Percentiles rank a stretch among this genome's conserved stretches.
These are phyloP conservation scores for Astrocystis sublimbata DNA, from an alignment of 495 filamentous ascomycete genomes.

Conservation along the genomic window DNA sequence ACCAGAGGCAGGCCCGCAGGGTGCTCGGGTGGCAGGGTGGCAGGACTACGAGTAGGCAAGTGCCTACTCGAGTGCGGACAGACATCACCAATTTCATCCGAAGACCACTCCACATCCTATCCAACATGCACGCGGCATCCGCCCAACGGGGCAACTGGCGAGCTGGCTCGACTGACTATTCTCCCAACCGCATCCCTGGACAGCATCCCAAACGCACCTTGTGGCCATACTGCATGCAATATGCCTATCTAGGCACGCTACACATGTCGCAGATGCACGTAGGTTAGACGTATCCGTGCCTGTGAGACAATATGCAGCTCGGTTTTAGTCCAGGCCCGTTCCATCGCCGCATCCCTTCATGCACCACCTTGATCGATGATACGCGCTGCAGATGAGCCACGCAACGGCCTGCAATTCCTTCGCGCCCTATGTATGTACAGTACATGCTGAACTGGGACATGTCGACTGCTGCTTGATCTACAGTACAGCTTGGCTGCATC, in stretches of 20 bases:
- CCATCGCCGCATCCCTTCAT: neutral
- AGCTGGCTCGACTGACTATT: too few species aligned
- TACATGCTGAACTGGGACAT: neutral
- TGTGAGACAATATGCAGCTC: slow-evolving; percentile 16
- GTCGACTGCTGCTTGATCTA: slow-evolving; percentile 11
- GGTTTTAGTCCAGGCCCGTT: slow-evolving; percentile 1
- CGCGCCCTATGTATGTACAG: neutral
- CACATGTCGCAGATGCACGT: neutral
- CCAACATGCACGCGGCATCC: too few species aligned
- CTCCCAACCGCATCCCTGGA: too few species aligned
- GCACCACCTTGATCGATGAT: slow-evolving; percentile 3
- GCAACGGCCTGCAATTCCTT: slow-evolving; percentile 10
- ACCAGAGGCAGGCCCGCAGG: too few species aligned
- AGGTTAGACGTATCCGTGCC: slow-evolving; percentile 2
- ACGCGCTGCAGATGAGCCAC: slow-evolving; percentile 16
- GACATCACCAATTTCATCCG: too few species aligned
- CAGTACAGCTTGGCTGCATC: slow-evolving; percentile 10
- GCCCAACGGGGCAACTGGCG: too few species aligned
- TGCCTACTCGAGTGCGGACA: too few species aligned
- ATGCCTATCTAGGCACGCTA: slow-evolving; percentile 1
- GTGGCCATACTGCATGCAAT: neutral
- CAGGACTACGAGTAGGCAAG: too few species aligned
- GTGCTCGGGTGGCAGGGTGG: too few species aligned
- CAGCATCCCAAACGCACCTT: too few species aligned
- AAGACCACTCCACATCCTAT: too few species aligned